Evolutionary conservation across 306 rosid species (phyloP).

Genomic region (Vigna nakashimae): DNA sequence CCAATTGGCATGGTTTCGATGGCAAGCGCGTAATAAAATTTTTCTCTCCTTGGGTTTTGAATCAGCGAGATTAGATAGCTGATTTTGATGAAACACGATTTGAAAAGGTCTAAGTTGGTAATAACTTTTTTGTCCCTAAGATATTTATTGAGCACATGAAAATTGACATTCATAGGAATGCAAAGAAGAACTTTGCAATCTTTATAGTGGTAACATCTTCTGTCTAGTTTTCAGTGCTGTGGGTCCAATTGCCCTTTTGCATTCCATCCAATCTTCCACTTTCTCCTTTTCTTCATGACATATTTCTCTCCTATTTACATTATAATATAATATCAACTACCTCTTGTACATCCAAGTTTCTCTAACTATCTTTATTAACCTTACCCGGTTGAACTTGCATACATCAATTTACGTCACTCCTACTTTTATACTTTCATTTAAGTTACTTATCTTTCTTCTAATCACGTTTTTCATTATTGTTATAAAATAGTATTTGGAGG

Average conservation of each 20-base stretch:
- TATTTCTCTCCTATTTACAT: not conserved
- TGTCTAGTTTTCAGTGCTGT: conserved; percentile 1
- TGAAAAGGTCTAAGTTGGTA: not conserved
- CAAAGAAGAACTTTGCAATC: not conserved
- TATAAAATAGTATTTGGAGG: not conserved
- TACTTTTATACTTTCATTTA: not conserved
- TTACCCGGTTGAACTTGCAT: not conserved
- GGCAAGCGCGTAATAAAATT: not conserved
- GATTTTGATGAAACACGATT: conserved; percentile 17
- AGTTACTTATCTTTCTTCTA: too few species aligned
- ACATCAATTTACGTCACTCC: not conserved
- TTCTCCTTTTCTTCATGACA: not conserved
- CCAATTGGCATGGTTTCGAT: not conserved
- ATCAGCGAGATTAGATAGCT: conserved; percentile 20
- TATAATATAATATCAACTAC: too few species aligned
- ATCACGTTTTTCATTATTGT: too few species aligned
- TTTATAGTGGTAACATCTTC: not conserved
- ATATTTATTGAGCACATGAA: conserved; percentile 13
- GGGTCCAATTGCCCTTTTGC: conserved; percentile 4
- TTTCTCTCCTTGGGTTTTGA: not conserved
- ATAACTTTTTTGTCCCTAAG: conserved; percentile 1
- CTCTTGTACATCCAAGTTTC: not conserved
- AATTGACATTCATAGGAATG: not conserved
- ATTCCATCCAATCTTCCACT: conserved; percentile 1
- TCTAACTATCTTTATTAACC: not conserved